Evolutionary conservation across 768 basidiomycete genomes (phyloP).

Genomic region (Glaciozyma martinii): DNA sequence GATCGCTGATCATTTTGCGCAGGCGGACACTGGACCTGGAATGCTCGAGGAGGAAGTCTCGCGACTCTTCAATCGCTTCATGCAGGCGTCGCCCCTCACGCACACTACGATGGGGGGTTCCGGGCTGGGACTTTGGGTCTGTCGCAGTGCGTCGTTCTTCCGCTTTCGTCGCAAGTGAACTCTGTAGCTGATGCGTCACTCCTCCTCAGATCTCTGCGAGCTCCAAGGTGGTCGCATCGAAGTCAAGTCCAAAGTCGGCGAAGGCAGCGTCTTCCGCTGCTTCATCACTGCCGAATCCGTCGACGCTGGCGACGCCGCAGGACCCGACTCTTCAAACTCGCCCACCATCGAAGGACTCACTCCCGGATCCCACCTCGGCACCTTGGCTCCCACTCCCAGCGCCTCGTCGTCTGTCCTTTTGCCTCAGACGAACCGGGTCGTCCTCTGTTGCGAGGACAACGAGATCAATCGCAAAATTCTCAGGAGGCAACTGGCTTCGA

Average conservation of each 20-base stretch:
- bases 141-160: slow-evolving; percentile 32
- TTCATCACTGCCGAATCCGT: neutral
- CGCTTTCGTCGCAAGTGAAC: neutral
- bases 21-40: slow-evolving; percentile 37
- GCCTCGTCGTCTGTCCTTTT: neutral
- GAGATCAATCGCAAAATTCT: slow-evolving; percentile 26
- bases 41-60: slow-evolving; percentile 36
- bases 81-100: slow-evolving; percentile 37
- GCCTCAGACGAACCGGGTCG: neutral
- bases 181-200: neutral
- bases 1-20: neutral
- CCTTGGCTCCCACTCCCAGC: neutral
- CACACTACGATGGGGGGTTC: slow-evolving; percentile 38
- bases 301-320: neutral
- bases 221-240: slow-evolving; percentile 39
- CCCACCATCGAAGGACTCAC: neutral
- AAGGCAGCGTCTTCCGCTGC: slow-evolving; percentile 21
- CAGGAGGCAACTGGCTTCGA: slow-evolving; percentile 16
- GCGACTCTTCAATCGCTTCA: slow-evolving; percentile 37
- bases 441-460: slow-evolving; percentile 8
- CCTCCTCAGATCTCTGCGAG: slow-evolving; percentile 31
- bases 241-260: slow-evolving; percentile 35
- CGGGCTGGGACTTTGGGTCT: slow-evolving; percentile 39
- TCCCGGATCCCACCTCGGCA: no score
- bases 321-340: neutral